Conservation (phyloP, 2,329 filamentous ascomycete species). For the Blastomyces silverae region DNA sequence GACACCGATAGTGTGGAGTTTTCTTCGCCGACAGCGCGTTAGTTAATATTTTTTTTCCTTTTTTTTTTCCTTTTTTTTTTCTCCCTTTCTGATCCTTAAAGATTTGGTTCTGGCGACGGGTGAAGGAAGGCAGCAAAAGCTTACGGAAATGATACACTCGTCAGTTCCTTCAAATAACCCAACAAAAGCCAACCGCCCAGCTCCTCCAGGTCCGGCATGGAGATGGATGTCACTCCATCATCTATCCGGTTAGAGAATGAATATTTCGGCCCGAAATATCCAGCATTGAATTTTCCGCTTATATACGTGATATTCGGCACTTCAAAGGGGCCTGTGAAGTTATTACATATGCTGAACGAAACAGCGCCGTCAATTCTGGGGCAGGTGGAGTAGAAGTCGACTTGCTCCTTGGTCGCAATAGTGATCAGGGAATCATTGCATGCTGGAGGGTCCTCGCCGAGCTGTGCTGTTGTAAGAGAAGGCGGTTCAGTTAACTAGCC, state of each 20-base stretch:
- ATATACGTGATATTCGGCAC: conserved; percentile 7
- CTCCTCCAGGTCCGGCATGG: conserved; percentile 9
- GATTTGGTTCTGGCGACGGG: neutral
- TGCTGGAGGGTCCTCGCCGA: neutral
- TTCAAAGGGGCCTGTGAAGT: conserved; percentile 1
- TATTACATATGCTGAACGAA: neutral
- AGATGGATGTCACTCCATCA: conserved; percentile 11
- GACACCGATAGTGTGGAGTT: conserved; percentile 2
- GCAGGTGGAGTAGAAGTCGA: conserved; percentile 10
- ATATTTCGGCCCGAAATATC: conserved; percentile 7
- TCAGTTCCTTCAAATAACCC: conserved; percentile 4
- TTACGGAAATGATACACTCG: conserved; percentile 4
- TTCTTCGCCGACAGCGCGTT: neutral
- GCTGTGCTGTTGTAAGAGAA: conserved; percentile 4
- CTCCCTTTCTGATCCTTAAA: no score
- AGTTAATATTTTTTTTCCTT: neutral
- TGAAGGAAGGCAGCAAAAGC: neutral
- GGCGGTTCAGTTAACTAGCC: neutral
- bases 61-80: neutral
- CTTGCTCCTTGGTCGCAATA: neutral
- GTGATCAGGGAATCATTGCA: neutral
- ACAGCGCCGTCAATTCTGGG: neutral
- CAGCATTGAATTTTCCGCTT: neutral
- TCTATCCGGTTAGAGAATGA: neutral
- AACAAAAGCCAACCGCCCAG: conserved; percentile 6